Evolutionary conservation across 140 eudicot species (phyloP), one percentile per base, ranked within the genome.

Genomic region (Cichorium intybus): DNA sequence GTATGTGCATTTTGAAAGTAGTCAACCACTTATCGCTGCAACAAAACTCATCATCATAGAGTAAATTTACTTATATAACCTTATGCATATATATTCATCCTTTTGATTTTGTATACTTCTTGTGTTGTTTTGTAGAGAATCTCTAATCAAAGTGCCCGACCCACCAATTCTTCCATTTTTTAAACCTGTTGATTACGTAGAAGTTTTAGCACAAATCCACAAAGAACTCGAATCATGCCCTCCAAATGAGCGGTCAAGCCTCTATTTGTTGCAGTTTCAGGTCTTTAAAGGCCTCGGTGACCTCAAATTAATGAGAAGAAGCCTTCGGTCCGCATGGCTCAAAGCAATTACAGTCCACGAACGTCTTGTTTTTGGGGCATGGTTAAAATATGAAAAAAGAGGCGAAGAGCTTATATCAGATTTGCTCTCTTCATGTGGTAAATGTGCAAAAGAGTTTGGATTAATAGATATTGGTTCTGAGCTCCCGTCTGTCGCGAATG

Each of bases 251-350:
- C 79, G 85, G 71, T 55, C 99, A 12, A 84, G 66, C 62, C 93
- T 93, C 62, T 93, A 93, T 76, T 80, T 93, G 62, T 60, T 93
- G 54, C 97, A 93, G 60, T 93, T 81, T 80, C 97, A 93, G 55
- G 99, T 93, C 77, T 93, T 93, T 69, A 93, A 84, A 82, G 99
- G 99, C 53, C 97, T 93, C 20, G 95, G 99, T 46, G 99, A 88
- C 68, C 72, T 79, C 24, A 93, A 93, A 65, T 58, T 93, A 39
- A 88, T 89, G 99, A 73, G 94, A 12, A 89, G 94, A 77, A 93
- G 99, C 82, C 97, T 93, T 66, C 79, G 86, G 49, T 77, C 88
- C 8, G 97, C 97, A 72, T 93, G 94, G 95, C 78, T 84, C 31
- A 88, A 93, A 71, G 75, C 99, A 11, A 82, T 76, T 56, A 77